Evolutionary conservation across 78 protist genomes (phyloP).

Genomic region (Pigoraptor vietnamica): DNA sequence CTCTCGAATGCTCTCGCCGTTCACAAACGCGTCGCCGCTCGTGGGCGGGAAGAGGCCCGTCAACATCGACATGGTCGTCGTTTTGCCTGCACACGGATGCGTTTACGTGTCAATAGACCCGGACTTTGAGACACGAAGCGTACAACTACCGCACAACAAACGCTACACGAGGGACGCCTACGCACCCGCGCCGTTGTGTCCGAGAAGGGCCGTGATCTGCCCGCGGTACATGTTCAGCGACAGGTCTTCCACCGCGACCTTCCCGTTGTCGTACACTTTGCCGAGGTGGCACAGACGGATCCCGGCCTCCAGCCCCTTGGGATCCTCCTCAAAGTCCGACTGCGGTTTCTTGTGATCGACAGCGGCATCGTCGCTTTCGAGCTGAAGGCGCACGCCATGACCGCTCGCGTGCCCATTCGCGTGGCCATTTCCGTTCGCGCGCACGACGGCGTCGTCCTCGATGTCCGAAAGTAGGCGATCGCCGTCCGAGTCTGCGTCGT

Average conservation of each 20-base stretch:
- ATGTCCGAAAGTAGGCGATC: background rate
- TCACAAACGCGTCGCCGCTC: constrained; percentile 56
- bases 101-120: background rate
- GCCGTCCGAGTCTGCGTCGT: background rate
- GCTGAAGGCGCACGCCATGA: background rate
- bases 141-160: background rate
- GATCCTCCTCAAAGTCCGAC: background rate
- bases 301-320: constrained; percentile 1
- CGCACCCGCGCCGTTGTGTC: constrained; percentile 73
- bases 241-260: constrained; percentile 12
- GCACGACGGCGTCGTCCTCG: too few species aligned
- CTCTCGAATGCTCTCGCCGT: constrained; percentile 37
- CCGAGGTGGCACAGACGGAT: background rate
- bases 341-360: background rate
- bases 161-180: background rate
- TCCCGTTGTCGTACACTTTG: constrained; percentile 24
- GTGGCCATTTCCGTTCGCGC: too few species aligned
- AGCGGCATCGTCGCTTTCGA: background rate
- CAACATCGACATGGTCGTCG: constrained; percentile 78
- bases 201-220: constrained; percentile 24
- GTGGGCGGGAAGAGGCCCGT: constrained; percentile 72
- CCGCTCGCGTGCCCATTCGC: too few species aligned
- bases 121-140: background rate
- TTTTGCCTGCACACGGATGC: constrained; percentile 48
- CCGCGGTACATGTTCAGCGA: constrained; percentile 9